phyloP scores from a whole-genome alignment of 176 grass and related monocot genomes.

The Bonia amplexicaulis region DNA sequence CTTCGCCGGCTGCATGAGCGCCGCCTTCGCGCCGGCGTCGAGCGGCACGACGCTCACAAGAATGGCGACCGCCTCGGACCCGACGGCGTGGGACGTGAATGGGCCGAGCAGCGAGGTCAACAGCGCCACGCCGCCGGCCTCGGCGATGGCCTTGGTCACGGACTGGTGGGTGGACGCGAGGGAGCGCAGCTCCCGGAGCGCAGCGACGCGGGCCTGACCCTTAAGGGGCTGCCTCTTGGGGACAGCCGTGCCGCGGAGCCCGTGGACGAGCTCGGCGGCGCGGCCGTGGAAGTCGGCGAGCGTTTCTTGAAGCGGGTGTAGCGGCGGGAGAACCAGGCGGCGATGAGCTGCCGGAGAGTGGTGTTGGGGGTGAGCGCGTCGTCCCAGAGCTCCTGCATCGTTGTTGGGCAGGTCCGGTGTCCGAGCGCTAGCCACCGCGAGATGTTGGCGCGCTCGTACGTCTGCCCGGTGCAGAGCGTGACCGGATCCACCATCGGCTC shows the following conservation, averaged over 20 bases:
- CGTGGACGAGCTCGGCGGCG: constrained; percentile 63
- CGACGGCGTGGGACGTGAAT: constrained; percentile 82
- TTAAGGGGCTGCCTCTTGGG: constrained; percentile 51
- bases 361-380: constrained; percentile 80
- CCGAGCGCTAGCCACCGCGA: constrained; percentile 76
- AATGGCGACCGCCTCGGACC: constrained; percentile 83
- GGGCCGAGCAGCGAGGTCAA: constrained; percentile 76
- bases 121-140: constrained; percentile 48
- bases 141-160: constrained; percentile 62
- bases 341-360: constrained; percentile 85
- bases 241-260: constrained; percentile 53
- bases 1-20: constrained; percentile 83
- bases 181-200: constrained; percentile 61
- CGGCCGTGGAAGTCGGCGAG: constrained; percentile 86
- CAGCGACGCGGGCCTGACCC: constrained; percentile 70
- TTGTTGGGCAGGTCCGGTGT: constrained; percentile 91
- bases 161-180: constrained; percentile 58
- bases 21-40: constrained; percentile 56
- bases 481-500: constrained; percentile 99
- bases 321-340: constrained; percentile 86
- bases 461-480: constrained; percentile 97
- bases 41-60: constrained; percentile 58
- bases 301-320: constrained; percentile 87
- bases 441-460: constrained; percentile 92
- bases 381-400: constrained; percentile 99